Conservation (phyloP, 805 yeast genomes). For the Citeromyces nyonsensis region DNA sequence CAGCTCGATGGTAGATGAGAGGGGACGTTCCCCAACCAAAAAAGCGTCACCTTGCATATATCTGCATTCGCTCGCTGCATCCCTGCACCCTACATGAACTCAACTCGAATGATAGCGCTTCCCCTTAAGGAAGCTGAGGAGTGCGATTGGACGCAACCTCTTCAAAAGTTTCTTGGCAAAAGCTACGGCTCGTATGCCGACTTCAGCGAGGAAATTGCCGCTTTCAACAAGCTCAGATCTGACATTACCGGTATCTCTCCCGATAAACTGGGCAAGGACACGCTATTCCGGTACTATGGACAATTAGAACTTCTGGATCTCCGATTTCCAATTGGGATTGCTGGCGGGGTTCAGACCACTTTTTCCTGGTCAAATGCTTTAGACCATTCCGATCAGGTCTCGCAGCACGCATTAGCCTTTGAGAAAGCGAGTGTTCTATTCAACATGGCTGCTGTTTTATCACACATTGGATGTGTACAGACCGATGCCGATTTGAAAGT, state of each 20-base stretch:
- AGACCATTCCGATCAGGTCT: slow-evolving; percentile 23
- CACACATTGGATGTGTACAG: slow-evolving; percentile 27
- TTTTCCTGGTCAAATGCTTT: slow-evolving; percentile 81
- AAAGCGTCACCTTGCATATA: too few relatives aligned
- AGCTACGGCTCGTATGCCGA: slow-evolving; percentile 50
- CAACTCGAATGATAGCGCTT: slow-evolving; percentile 11
- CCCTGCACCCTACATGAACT: background rate
- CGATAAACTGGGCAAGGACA: slow-evolving; percentile 26
- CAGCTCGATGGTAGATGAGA: too few relatives aligned
- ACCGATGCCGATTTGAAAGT: slow-evolving; percentile 31
- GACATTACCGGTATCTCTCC: slow-evolving; percentile 35
- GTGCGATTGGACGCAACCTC: slow-evolving; percentile 50
- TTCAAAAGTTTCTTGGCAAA: slow-evolving; percentile 38
- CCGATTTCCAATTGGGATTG: slow-evolving; percentile 52
- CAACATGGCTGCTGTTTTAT: slow-evolving; percentile 55
- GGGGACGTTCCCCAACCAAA: too few relatives aligned
- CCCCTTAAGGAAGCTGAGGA: slow-evolving; percentile 32
- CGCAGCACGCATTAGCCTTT: slow-evolving; percentile 74
- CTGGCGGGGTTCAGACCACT: slow-evolving; percentile 30
- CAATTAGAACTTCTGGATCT: slow-evolving; percentile 70
- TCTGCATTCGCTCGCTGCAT: too few relatives aligned
- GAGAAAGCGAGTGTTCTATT: slow-evolving; percentile 80
- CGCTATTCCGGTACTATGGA: slow-evolving; percentile 58
- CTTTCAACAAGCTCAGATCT: slow-evolving; percentile 42
- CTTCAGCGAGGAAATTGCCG: slow-evolving; percentile 36